Evolutionary conservation across 2,329 filamentous ascomycete species (phyloP).

Genomic region (Xylariaceae sp.): DNA sequence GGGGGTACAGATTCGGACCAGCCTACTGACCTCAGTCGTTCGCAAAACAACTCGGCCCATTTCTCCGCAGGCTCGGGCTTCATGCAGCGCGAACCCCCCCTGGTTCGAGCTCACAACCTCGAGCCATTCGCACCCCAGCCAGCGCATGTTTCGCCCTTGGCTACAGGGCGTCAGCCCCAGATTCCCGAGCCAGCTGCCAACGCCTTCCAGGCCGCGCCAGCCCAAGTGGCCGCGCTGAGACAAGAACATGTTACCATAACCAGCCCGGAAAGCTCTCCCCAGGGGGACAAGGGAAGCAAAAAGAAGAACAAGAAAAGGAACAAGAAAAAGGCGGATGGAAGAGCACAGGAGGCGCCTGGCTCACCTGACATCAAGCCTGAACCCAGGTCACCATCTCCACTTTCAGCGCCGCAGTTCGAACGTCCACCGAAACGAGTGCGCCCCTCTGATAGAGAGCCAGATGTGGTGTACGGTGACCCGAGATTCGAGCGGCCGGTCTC

Average conservation of each 20-base stretch:
- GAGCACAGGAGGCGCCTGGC: conserved; percentile 37
- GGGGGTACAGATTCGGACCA: conserved; percentile 29
- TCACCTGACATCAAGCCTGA: conserved; percentile 56
- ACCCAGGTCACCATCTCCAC: conserved; percentile 55
- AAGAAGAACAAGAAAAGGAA: conserved; percentile 48
- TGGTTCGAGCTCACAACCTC: conserved; percentile 66
- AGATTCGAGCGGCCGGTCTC: conserved; percentile 33
- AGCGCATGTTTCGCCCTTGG: conserved; percentile 56
- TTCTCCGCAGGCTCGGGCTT: too few relatives aligned
- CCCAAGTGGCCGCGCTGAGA: conserved; percentile 51
- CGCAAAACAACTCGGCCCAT: too few relatives aligned
- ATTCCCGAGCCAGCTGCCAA: conserved; percentile 23
- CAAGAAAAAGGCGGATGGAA: conserved; percentile 42
- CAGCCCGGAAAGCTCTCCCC: conserved; percentile 55
- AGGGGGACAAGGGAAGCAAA: conserved; percentile 38
- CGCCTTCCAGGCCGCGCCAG: conserved; percentile 34
- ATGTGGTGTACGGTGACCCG: conserved; percentile 37
- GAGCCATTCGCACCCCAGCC: conserved; percentile 70
- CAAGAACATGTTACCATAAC: conserved; percentile 40
- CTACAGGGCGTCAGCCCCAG: conserved; percentile 32
- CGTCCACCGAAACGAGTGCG: conserved; percentile 52
- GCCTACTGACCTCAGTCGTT: conserved; percentile 26
- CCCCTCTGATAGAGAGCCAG: conserved; percentile 33
- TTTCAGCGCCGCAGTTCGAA: conserved; percentile 43
- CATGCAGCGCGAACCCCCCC: conserved; percentile 45